A percentile compares a stretch with the other conserved stretches of the same genome.
phyloP scores from a whole-genome alignment of 768 basidiomycete species.

The Arthromyces matolae region DNA sequence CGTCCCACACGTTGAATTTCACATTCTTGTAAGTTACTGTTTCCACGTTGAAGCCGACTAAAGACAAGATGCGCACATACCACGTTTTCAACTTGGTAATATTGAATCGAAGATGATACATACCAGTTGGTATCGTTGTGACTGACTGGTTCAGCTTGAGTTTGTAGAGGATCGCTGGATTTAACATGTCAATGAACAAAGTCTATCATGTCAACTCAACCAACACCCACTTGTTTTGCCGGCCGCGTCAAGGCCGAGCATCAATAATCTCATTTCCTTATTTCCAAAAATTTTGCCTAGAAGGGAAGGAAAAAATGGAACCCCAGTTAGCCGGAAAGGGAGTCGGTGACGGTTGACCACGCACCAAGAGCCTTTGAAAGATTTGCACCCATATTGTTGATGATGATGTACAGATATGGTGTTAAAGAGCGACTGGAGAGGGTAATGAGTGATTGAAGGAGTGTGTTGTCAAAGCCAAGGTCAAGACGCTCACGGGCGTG shows the following conservation, averaged over 20 bases:
- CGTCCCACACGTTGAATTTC: slow-evolving; percentile 94
- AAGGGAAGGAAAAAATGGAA: slow-evolving; percentile 4
- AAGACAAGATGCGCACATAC: slow-evolving; percentile 4
- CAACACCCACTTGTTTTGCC: slow-evolving; percentile 93
- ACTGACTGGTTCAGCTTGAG: slow-evolving; percentile 98
- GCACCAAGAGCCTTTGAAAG: slow-evolving; percentile 79
- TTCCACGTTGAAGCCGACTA: slow-evolving; percentile 98
- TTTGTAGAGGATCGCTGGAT: slow-evolving; percentile 93
- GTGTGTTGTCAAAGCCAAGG: slow-evolving; percentile 12
- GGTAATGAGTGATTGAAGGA: slow-evolving; percentile 21
- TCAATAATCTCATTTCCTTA: slow-evolving; percentile 97
- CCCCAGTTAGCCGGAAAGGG: slow-evolving; percentile 9
- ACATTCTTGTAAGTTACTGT: slow-evolving; percentile 99
- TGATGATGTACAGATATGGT: slow-evolving; percentile 28
- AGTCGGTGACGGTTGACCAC: slow-evolving; percentile 17
- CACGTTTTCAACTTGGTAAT: neutral
- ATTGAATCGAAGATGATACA: slow-evolving; percentile 16
- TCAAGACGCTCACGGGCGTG: slow-evolving; percentile 7
- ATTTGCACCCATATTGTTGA: slow-evolving; percentile 87
- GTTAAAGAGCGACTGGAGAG: slow-evolving; percentile 64
- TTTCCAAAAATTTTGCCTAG: slow-evolving; percentile 93
- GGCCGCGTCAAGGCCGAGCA: slow-evolving; percentile 96
- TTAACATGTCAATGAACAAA: slow-evolving; percentile 6
- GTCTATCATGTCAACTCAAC: neutral
- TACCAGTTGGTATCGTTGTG: slow-evolving; percentile 96